phyloP scores from a whole-genome alignment of 805 yeast species.

The Candida railenensis region DNA sequence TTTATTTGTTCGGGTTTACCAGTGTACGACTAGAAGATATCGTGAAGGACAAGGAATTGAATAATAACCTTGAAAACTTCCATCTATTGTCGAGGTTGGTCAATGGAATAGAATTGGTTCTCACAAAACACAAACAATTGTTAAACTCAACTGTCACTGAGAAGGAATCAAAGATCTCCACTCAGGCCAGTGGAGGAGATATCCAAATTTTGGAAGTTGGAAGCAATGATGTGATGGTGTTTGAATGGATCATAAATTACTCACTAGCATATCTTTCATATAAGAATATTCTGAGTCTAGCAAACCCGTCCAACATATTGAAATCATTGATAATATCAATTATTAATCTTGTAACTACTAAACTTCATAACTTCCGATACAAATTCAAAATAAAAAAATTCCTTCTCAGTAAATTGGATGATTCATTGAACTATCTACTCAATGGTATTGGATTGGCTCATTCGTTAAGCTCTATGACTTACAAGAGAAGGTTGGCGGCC shows the following conservation, averaged over 20 bases:
- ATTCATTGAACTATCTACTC: conserved; percentile 14
- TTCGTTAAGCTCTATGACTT: not conserved
- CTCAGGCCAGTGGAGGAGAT: conserved; percentile 1
- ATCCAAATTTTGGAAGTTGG: not conserved
- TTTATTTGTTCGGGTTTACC: conserved; percentile 34
- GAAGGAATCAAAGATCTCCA: conserved; percentile 8
- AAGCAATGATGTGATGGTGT: conserved; percentile 12
- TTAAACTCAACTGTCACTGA: conserved; percentile 13
- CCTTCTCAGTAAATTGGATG: conserved; percentile 15
- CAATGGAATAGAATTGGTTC: conserved; percentile 32
- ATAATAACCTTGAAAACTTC: conserved; percentile 5
- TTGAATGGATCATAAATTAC: conserved; percentile 31
- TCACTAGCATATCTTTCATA: conserved; percentile 14
- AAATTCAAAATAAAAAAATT: conserved; percentile 11
- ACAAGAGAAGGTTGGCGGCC: conserved; percentile 10
- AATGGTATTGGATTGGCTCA: conserved; percentile 7
- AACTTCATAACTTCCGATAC: conserved; percentile 26
- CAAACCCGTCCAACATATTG: conserved; percentile 12
- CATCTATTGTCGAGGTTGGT: conserved; percentile 21
- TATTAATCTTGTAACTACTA: conserved; percentile 28
- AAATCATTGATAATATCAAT: conserved; percentile 34
- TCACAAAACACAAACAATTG: conserved; percentile 28
- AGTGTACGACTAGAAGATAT: conserved; percentile 18
- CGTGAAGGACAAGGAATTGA: not conserved
- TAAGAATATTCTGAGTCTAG: not conserved